Percentiles rank a stretch among this genome's conserved stretches.
These are phyloP conservation scores for Prunus mume DNA, from an alignment of 306 rosid genomes.

Conservation along the genomic window DNA sequence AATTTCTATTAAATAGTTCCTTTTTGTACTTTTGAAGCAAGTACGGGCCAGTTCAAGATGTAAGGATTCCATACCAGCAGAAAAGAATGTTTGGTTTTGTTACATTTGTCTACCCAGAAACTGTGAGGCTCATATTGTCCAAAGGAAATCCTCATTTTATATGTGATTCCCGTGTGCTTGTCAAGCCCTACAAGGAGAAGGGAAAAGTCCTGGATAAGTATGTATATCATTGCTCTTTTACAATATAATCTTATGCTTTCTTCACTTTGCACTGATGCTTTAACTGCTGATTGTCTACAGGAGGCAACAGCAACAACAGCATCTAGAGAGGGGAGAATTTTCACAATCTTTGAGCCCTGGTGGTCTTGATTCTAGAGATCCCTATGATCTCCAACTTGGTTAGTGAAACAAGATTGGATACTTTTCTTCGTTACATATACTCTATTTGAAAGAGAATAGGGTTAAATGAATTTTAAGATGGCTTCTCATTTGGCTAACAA, in stretches of 20 bases:
- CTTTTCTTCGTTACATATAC: not conserved
- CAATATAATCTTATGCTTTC: not conserved
- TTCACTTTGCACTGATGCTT: not conserved
- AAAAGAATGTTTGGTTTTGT: conserved; percentile 98
- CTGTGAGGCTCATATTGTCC: conserved; percentile 76
- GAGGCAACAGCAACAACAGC: conserved; percentile 57
- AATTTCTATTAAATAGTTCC: conserved; percentile 18
- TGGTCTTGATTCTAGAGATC: conserved; percentile 42
- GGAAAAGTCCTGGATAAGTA: conserved; percentile 92
- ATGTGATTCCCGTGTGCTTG: conserved; percentile 95
- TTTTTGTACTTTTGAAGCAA: conserved; percentile 55
- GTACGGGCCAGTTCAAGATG: conserved; percentile 98
- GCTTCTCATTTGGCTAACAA: not conserved
- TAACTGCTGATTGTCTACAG: conserved; percentile 28
- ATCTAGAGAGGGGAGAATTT: conserved; percentile 50
- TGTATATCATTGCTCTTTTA: conserved; percentile 3
- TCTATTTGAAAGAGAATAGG: not conserved
- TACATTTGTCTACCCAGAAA: conserved; percentile 90
- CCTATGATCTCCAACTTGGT: conserved; percentile 42
- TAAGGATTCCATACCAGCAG: conserved; percentile 95
- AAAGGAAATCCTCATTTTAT: conserved; percentile 98
- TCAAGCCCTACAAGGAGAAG: conserved; percentile 98
- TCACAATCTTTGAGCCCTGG: conserved; percentile 53
- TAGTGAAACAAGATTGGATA: not conserved
- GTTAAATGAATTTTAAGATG: not conserved